These are phyloP conservation scores for Nothophaeocryptopus gaeumannii DNA, from an alignment of 2,329 filamentous ascomycete genomes.

Conservation along the genomic window DNA sequence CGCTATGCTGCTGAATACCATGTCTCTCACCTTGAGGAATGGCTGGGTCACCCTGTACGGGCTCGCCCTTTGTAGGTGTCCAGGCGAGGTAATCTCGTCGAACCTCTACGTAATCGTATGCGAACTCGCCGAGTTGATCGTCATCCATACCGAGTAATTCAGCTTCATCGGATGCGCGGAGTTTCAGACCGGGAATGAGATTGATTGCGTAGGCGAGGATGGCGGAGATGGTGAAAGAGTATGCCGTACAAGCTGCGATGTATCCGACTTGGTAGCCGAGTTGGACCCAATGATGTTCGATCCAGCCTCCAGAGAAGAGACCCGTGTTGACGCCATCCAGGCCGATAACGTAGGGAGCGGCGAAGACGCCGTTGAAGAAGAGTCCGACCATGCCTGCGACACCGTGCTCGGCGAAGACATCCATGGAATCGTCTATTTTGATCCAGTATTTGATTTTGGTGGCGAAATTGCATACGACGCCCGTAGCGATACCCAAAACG, in stretches of 20 bases:
- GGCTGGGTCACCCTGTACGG: constrained; percentile 56
- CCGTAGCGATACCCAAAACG: constrained; percentile 60
- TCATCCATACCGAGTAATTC: constrained; percentile 87
- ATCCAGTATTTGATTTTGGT: constrained; percentile 81
- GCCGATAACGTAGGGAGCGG: constrained; percentile 66
- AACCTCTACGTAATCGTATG: constrained; percentile 87
- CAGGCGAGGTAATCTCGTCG: constrained; percentile 84
- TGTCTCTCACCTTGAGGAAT: constrained; percentile 65
- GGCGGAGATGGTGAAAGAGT: constrained; percentile 71
- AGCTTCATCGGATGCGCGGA: constrained; percentile 76
- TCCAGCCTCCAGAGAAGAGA: constrained; percentile 59
- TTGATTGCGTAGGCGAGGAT: constrained; percentile 73
- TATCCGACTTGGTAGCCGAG: constrained; percentile 80
- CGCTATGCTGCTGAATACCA: constrained; percentile 59
- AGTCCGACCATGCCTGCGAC: constrained; percentile 80
- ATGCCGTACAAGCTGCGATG: constrained; percentile 63
- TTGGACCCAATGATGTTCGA: constrained; percentile 71
- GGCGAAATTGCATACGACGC: constrained; percentile 73
- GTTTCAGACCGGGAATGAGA: constrained; percentile 71
- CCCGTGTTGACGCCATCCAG: constrained; percentile 72
- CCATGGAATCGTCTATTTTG: constrained; percentile 80
- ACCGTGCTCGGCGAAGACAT: constrained; percentile 87
- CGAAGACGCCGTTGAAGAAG: constrained; percentile 72
- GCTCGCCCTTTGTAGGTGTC: constrained; percentile 71
- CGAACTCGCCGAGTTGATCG: constrained; percentile 85